Conservation (phyloP, 108 stramenopile genomes). For the Craspedostauros australis region DNA sequence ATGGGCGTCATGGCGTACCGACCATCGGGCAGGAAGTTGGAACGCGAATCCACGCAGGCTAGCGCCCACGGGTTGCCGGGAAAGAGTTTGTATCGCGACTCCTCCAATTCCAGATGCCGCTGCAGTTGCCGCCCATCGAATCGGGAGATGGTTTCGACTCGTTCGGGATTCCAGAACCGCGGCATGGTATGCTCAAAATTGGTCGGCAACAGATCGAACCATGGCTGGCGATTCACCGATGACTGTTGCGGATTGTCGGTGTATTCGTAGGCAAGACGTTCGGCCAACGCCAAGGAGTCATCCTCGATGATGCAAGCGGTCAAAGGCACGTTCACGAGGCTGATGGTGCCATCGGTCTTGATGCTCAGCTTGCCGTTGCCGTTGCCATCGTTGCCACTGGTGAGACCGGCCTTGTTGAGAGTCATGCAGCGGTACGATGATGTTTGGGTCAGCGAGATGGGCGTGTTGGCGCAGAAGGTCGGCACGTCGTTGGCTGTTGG, state of each 20-base stretch:
- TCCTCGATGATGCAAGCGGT: conserved; percentile 55
- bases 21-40: conserved; percentile 59
- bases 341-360: conserved; percentile 9
- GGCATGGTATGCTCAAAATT: conserved; percentile 36
- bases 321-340: conserved; percentile 42
- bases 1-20: conserved; percentile 64
- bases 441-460: too few species aligned
- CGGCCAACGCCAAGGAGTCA: conserved; percentile 45
- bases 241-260: conserved; percentile 41
- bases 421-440: too few species aligned
- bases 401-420: too few species aligned
- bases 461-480: too few species aligned
- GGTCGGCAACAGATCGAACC: conserved; percentile 24
- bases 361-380: too few species aligned
- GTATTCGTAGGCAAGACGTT: conserved; percentile 50
- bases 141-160: conserved; percentile 32
- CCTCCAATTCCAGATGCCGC: conserved; percentile 39
- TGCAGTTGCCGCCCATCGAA: conserved; percentile 61
- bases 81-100: conserved; percentile 8
- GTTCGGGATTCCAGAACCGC: conserved; percentile 61
- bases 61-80: conserved; percentile 63
- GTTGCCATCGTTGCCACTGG: too few species aligned
- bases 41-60: conserved; percentile 71
- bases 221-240: conserved; percentile 41
- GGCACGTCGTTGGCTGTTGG: too few species aligned